Percentiles rank a stretch among this genome's conserved stretches.
Conservation (phyloP, 2,329 filamentous ascomycete species). For the Clonostachys chloroleuca region DNA sequence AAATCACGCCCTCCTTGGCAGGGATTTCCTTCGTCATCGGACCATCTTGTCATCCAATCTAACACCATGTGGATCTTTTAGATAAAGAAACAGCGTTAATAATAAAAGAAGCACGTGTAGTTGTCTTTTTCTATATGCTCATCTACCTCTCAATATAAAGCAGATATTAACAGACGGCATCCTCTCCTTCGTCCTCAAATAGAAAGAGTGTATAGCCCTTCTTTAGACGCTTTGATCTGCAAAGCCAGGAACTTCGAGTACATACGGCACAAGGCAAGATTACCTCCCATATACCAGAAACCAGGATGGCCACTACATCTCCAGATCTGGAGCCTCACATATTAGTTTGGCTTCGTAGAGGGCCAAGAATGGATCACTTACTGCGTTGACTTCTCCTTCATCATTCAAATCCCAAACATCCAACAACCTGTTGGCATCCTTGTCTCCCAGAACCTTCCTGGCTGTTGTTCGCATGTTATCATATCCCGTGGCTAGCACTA, state of each 20-base stretch:
- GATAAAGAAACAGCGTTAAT: too few relatives aligned
- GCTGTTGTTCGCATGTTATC: conserved; percentile 26
- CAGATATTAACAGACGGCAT: too few relatives aligned
- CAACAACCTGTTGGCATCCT: conserved; percentile 19
- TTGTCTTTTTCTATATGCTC: too few relatives aligned
- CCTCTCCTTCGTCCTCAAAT: too few relatives aligned
- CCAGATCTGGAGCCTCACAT: conserved; percentile 20
- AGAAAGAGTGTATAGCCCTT: conserved; percentile 4
- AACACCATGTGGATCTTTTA: too few relatives aligned
- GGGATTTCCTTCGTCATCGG: too few relatives aligned
- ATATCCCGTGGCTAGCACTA: conserved; percentile 36
- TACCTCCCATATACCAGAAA: conserved; percentile 31
- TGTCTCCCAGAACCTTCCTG: conserved; percentile 23
- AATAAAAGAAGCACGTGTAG: too few relatives aligned
- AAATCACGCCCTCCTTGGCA: too few relatives aligned
- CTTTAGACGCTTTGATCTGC: conserved; percentile 29
- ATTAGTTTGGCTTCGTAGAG: background rate
- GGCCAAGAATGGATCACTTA: conserved; percentile 6
- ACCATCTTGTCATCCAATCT: too few relatives aligned
- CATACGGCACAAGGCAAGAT: conserved; percentile 22
- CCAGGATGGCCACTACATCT: conserved; percentile 24
- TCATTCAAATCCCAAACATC: conserved; percentile 28
- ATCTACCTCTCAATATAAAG: too few relatives aligned
- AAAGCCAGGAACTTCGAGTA: conserved; percentile 26
- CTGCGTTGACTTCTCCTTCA: conserved; percentile 16